Base-by-base conservation (phyloP, 169 alveolate genomes). In the Eimeria tenella region DNA sequence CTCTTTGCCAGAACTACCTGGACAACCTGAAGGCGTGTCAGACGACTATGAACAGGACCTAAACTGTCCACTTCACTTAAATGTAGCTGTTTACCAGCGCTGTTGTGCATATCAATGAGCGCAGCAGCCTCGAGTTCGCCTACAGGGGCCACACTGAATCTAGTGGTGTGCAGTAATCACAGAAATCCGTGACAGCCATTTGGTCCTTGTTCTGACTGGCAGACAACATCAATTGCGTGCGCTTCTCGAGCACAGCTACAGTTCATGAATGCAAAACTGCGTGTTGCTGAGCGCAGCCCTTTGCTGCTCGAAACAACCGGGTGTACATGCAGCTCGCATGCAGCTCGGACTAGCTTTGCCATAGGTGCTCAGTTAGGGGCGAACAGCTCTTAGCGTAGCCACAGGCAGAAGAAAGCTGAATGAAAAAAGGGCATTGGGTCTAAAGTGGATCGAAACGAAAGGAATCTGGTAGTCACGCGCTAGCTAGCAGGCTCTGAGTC, bases 1-100 rank as follows among this genome's bases (percentile, higher is more conserved):
- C 93, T 25, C 96, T 88, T 21, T 94, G 96, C 92, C 96, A 94
- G 96, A 82, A 83, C 75, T 90, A 94, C 87, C 52, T 94, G 77
- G 96, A 94, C 56, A 86, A 93, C 49, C 93, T 94, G 77, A 88
- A 90, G 94, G 92, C 91, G 13, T 94, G 96, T 93, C 96, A 93
- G 90, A 63, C 62, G 82, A 62, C n/a, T n/a, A 75, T 53, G 81
- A 62, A 81, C 89, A 81, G 73, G 71, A 56, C 71, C 49, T 81
- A 56, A 56, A 42, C n/a, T 55, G 55, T 56, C 25, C 3, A 4
- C 42, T 31, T 31, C 42, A 1, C 42, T 2, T 2, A 31, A 49
- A 11, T 58, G 31, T 19, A 50, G 9, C 49, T 19, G 49, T 11
- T 75, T 75, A 17, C 63, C 17, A 23, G 49, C 63, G 31, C 49